phyloP scores from a whole-genome alignment of 208 protist species.

The Leishmania braziliensis region DNA sequence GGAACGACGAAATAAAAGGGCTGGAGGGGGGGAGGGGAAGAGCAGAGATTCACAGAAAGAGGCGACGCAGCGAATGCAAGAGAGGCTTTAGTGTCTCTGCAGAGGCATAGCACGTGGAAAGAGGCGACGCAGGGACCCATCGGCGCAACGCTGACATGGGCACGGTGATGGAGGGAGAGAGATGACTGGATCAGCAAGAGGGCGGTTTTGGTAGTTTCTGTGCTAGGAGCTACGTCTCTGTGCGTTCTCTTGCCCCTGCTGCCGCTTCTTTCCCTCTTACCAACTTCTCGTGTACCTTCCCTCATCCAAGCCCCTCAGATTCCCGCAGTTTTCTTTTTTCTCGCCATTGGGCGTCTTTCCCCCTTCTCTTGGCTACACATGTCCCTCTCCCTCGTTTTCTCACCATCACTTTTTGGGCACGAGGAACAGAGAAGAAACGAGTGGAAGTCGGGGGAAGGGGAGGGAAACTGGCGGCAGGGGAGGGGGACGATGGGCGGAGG shows the following conservation, averaged over 20 bases:
- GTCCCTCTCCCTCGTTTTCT: background rate
- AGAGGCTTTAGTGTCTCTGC: background rate
- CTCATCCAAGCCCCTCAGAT: background rate
- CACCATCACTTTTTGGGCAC: background rate
- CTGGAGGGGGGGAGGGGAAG: background rate
- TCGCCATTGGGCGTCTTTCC: slow-evolving; percentile 5
- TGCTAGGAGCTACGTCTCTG: background rate
- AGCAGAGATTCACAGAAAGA: background rate
- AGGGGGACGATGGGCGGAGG: background rate
- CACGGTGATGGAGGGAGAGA: background rate
- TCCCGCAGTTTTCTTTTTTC: background rate
- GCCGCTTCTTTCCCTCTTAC: no score
- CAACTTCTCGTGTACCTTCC: background rate
- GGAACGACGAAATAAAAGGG: background rate
- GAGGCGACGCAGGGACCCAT: background rate
- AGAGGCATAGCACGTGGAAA: background rate
- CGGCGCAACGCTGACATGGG: background rate
- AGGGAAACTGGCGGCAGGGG: slow-evolving; percentile 3
- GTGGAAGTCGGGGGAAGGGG: background rate
- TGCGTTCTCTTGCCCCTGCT: background rate
- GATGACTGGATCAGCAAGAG: background rate
- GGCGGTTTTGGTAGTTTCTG: background rate
- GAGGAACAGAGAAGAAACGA: background rate
- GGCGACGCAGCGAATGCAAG: background rate
- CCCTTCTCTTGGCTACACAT: slow-evolving; percentile 3